These are phyloP conservation scores for Suillus cothurnatus DNA, from an alignment of 768 basidiomycete genomes.

Conservation along the genomic window DNA sequence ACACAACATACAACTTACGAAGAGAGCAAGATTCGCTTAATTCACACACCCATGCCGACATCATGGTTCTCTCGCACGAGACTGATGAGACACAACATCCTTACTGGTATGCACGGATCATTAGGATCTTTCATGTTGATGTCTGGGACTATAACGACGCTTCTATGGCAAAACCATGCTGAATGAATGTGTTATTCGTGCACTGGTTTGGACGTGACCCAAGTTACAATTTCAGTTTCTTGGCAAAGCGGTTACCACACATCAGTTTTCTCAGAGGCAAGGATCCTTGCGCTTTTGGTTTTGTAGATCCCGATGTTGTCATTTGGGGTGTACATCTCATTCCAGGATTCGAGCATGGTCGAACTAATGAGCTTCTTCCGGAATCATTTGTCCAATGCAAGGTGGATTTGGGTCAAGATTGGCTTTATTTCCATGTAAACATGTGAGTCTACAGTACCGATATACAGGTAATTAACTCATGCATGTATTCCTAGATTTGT, in stretches of 20 bases:
- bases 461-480: no score
- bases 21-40: conserved; percentile 30
- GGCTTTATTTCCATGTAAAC: no score
- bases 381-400: no score
- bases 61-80: conserved; percentile 35
- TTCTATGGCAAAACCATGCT: not conserved
- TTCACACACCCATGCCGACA: conserved; percentile 32
- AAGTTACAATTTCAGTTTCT: conserved; percentile 27
- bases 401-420: no score
- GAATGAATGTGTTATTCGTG: conserved; percentile 46
- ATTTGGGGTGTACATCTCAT: conserved; percentile 45
- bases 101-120: conserved; percentile 39
- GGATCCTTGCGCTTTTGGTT: conserved; percentile 40
- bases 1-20: conserved; percentile 33
- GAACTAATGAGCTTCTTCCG: no score
- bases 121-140: conserved; percentile 35
- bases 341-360: conserved; percentile 37
- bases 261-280: conserved; percentile 19
- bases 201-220: conserved; percentile 38
- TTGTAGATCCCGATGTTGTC: conserved; percentile 46
- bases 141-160: not conserved
- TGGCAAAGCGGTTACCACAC: conserved; percentile 31
- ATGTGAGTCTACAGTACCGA: no score
- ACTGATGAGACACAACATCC: conserved; percentile 31
- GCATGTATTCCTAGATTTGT: no score